These are phyloP conservation scores for Pseudocercospora musae DNA, from an alignment of 2,329 filamentous ascomycete species.

Conservation along the genomic window DNA sequence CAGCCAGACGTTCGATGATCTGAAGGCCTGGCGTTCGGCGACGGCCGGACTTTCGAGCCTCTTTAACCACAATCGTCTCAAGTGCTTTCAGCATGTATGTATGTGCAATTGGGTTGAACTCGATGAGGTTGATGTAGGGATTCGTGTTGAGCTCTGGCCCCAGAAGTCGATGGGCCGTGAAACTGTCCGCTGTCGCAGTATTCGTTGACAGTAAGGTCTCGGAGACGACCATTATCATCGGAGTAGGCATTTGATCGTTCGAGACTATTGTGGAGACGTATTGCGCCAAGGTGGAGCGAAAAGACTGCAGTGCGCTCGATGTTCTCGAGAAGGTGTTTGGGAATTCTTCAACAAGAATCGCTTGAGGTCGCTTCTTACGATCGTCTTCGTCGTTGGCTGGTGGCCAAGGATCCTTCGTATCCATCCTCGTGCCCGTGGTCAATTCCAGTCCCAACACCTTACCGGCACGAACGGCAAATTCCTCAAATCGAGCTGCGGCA, in stretches of 20 bases:
- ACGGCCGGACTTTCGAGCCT: conserved; percentile 73
- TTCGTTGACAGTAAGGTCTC: conserved; percentile 85
- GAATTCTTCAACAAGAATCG: conserved; percentile 51
- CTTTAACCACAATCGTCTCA: conserved; percentile 77
- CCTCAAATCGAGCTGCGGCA: conserved; percentile 78
- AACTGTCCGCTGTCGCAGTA: conserved; percentile 80
- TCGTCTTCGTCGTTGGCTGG: conserved; percentile 11
- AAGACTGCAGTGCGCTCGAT: conserved; percentile 45
- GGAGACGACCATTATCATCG: conserved; percentile 85
- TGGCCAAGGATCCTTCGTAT: neutral
- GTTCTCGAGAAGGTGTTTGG: conserved; percentile 48
- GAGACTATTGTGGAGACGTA: conserved; percentile 60
- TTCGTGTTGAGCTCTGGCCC: conserved; percentile 83
- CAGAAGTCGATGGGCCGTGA: conserved; percentile 85
- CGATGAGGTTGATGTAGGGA: conserved; percentile 72
- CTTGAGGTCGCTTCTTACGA: conserved; percentile 20
- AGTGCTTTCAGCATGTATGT: conserved; percentile 83
- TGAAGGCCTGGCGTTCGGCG: conserved; percentile 71
- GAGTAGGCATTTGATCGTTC: conserved; percentile 37
- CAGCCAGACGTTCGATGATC: conserved; percentile 74
- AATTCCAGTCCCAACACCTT: conserved; percentile 71
- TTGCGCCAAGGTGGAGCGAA: conserved; percentile 70
- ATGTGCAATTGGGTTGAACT: conserved; percentile 89
- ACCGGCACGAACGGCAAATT: conserved; percentile 79
- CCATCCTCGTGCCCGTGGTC: conserved; percentile 23